Percentiles rank a stretch among this genome's conserved stretches.
Evolutionary conservation across 148 eudicot genomes (phyloP).

Genomic region (Rhododendron ovatum): DNA sequence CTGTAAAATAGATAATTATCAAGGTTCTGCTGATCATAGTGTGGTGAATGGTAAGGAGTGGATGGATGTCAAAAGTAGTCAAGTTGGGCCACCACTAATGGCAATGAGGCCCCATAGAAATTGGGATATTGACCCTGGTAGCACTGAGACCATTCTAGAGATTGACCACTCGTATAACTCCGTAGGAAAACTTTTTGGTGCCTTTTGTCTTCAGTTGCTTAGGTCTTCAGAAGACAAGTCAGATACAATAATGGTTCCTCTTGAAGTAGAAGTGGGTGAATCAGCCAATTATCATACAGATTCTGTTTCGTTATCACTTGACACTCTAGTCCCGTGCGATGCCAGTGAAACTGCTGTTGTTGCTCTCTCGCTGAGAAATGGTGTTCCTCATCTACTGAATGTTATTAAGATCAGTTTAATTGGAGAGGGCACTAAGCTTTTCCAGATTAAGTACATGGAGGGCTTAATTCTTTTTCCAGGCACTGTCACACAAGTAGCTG

Average conservation of each 20-base stretch:
- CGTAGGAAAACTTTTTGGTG: conserved; percentile 41
- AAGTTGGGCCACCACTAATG: conserved; percentile 29
- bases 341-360: conserved; percentile 36
- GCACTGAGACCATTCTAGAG: conserved; percentile 48
- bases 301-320: conserved; percentile 42
- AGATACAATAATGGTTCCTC: conserved; percentile 53
- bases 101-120: conserved; percentile 53
- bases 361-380: conserved; percentile 49
- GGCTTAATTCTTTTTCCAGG: conserved; percentile 72
- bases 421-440: conserved; percentile 33
- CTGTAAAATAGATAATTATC: conserved; percentile 35
- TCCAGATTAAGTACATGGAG: conserved; percentile 52
- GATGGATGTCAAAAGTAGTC: conserved; percentile 28
- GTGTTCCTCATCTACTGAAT: conserved; percentile 40
- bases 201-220: conserved; percentile 46
- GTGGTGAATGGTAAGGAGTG: conserved; percentile 23
- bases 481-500: conserved; percentile 54
- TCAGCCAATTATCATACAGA: conserved; percentile 17
- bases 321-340: conserved; percentile 33
- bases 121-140: conserved; percentile 56
- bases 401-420: conserved; percentile 39
- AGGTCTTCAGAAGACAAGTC: conserved; percentile 37
- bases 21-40: conserved; percentile 18
- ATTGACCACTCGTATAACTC: conserved; percentile 34
- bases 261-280: conserved; percentile 41